Percentiles rank a stretch among this genome's conserved stretches.
Conservation (phyloP, 345 rosid genomes). For the Gossypium bickii region DNA sequence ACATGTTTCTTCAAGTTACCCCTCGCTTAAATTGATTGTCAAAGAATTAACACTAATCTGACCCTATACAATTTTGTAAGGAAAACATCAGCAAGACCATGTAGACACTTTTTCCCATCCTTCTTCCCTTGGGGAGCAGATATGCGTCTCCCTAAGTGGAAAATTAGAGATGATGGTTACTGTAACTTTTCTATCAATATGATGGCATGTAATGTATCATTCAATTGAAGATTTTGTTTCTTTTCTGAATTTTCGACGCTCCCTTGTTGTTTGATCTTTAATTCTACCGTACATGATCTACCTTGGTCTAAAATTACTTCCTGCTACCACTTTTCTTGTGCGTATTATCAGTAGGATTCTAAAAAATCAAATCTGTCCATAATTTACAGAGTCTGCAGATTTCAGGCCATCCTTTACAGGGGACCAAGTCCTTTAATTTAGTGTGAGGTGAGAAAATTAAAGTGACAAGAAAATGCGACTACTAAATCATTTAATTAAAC, state of each 20-base stretch:
- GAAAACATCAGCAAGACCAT: background rate
- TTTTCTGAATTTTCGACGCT: background rate
- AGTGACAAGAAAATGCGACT: no score
- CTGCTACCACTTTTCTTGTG: background rate
- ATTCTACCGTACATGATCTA: background rate
- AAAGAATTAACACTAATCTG: background rate
- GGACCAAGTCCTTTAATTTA: no score
- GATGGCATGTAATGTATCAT: background rate
- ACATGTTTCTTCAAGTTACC: constrained; percentile 15
- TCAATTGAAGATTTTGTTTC: background rate
- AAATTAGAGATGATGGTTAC: background rate
- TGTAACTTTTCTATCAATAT: background rate
- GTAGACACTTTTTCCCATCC: background rate
- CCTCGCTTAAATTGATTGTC: background rate
- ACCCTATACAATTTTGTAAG: background rate
- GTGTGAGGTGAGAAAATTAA: no score
- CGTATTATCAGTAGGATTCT: background rate
- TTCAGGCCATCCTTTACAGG: background rate
- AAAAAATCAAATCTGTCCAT: background rate
- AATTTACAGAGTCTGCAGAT: background rate
- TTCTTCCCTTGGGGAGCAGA: background rate
- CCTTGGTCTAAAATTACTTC: background rate
- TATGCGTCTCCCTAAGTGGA: background rate
- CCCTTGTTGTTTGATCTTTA: background rate
- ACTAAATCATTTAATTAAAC: no score